Evolutionary conservation across 1,284 basidiomycete species (phyloP), one percentile per base, ranked within the genome.

Genomic region (Ustilago xerochloae): DNA sequence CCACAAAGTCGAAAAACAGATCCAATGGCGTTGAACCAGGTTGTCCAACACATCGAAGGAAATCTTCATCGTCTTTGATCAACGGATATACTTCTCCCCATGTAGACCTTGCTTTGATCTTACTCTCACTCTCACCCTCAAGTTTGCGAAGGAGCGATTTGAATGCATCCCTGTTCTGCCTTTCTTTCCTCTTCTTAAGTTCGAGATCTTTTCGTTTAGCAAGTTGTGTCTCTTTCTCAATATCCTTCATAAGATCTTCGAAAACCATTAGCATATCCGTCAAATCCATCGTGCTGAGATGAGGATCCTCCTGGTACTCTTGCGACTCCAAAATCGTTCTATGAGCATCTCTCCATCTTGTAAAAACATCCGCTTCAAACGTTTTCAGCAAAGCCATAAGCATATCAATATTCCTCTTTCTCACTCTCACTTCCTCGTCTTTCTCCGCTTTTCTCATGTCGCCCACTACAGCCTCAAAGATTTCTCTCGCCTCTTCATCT

Each of bases 1-100:
- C 96, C 39, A 97, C 91, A 5, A 89, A 84, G 84, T 99, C 96
- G 93, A 93, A 97, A 86, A 97, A 99, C 10, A 99, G 88, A 75
- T 99, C 96, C 39, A 99, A 88, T 1, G 96, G 94, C 70, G 92
- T 93, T 2, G 93, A 96, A 15, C 97, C 97, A 4, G 93, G 91
- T 80, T 92, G 92, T 1, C 94, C 95, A 6, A 97, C 89, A 83
- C 97, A 89, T 63, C 89, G 88, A 30, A 90, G 87, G 85, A 97
- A 97, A n/a, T 93, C 90, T 45, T 88, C 87, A 78, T 97, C 93
- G 30, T 90, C 87, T 24, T 88, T 87, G 85, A 99, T 90, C 22
- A 87, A 84, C 0, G 92, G 90, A 75, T 93, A 93, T 24, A 94
- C 88, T 33, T 92, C 88, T 84, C 94, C 94, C 95, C 95, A 99